A percentile compares a stretch with the other conserved stretches of the same genome.
These are phyloP conservation scores for Cornus florida DNA, from an alignment of 148 eudicot species.

Conservation along the genomic window DNA sequence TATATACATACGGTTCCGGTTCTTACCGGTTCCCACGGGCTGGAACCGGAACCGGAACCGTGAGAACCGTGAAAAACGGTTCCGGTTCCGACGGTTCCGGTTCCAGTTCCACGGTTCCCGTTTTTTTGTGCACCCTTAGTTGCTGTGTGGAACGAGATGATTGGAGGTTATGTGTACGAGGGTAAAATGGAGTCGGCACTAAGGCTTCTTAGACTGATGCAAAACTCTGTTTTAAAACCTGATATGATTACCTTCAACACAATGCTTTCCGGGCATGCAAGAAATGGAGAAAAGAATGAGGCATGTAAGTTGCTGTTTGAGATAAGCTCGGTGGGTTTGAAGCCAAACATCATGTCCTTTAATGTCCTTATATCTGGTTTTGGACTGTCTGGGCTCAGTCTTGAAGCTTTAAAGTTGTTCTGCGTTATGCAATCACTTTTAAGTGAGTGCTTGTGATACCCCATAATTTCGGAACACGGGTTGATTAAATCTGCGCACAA, in stretches of 20 bases:
- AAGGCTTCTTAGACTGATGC: too few relatives aligned
- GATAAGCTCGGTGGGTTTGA: constrained; percentile 39
- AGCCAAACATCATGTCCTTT: constrained; percentile 40
- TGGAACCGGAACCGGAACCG: too few relatives aligned
- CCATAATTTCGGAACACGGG: too few relatives aligned
- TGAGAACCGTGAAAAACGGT: too few relatives aligned
- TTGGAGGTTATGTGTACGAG: constrained; percentile 46
- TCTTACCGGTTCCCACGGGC: too few relatives aligned
- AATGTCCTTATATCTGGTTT: constrained; percentile 51
- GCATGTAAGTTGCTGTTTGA: constrained; percentile 33
- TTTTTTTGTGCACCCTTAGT: too few relatives aligned
- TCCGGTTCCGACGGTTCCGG: too few relatives aligned
- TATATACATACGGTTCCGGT: too few relatives aligned
- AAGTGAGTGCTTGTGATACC: constrained; percentile 16
- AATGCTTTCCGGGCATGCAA: constrained; percentile 46
- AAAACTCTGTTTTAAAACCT: constrained; percentile 34
- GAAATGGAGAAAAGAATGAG: constrained; percentile 39
- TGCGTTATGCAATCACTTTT: constrained; percentile 43
- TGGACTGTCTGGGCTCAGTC: constrained; percentile 42
- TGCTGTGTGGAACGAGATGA: constrained; percentile 56
- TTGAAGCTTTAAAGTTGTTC: constrained; percentile 47
- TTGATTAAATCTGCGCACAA: too few relatives aligned
- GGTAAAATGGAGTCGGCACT: constrained; percentile 36
- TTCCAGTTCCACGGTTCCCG: too few relatives aligned
- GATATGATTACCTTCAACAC: constrained; percentile 58